Evolutionary conservation across 768 basidiomycete species (phyloP).

Genomic region (Mycena amicta): DNA sequence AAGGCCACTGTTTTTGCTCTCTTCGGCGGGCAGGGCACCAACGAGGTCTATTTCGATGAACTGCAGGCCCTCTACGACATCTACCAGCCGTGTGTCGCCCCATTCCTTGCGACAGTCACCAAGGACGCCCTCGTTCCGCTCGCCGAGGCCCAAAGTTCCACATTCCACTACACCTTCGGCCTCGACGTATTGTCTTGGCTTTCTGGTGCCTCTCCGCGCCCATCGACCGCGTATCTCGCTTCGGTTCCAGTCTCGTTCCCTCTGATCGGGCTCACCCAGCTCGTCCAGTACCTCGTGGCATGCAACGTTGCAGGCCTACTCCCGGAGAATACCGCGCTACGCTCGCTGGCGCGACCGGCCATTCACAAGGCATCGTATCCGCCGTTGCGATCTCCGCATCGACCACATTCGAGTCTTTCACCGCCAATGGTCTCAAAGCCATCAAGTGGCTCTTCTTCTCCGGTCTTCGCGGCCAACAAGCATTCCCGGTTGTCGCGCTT

Average conservation of each 20-base stretch:
- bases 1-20: slow-evolving; percentile 84
- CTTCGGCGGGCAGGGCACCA: slow-evolving; percentile 97
- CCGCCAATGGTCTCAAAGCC: slow-evolving; percentile 77
- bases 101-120: slow-evolving; percentile 69
- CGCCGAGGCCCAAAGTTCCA: slow-evolving; percentile 57
- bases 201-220: slow-evolving; percentile 65
- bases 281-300: slow-evolving; percentile 86
- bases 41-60: slow-evolving; percentile 98
- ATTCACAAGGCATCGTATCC: slow-evolving; percentile 95
- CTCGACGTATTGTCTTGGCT: slow-evolving; percentile 88
- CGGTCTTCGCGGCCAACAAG: slow-evolving; percentile 90
- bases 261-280: slow-evolving; percentile 94
- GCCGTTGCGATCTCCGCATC: slow-evolving; percentile 90
- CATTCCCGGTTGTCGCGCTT: slow-evolving; percentile 89
- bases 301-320: slow-evolving; percentile 72
- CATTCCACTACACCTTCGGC: slow-evolving; percentile 75
- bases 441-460: slow-evolving; percentile 92
- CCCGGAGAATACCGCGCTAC: slow-evolving; percentile 79
- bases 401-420: slow-evolving; percentile 71
- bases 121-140: slow-evolving; percentile 72
- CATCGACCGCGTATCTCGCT: slow-evolving; percentile 83
- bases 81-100: slow-evolving; percentile 83
- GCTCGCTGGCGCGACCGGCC: slow-evolving; percentile 89
- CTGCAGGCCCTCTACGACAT: slow-evolving; percentile 88
- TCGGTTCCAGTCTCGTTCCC: slow-evolving; percentile 94